These are phyloP conservation scores for Tetrahymena thermophila DNA, from an alignment of 73 alveolate species.

Conservation along the genomic window DNA sequence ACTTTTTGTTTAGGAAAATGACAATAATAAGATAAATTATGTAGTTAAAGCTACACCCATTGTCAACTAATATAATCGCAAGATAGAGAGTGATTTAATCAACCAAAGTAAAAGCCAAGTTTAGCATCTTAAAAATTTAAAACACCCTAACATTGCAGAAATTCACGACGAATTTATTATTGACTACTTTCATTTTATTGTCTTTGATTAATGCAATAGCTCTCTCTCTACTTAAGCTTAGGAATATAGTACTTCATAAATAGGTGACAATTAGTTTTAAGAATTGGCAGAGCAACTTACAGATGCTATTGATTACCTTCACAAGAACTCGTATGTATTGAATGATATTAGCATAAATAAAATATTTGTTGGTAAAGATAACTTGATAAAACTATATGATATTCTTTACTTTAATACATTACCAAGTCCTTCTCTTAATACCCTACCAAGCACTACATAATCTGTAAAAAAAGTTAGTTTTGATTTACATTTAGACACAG, in stretches of 20 bases:
- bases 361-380: neutral
- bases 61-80: neutral
- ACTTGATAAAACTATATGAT: neutral
- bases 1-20: neutral
- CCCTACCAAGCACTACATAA: neutral
- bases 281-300: neutral
- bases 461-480: neutral
- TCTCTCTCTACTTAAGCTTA: neutral
- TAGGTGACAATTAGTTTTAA: neutral
- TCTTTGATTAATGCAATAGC: neutral
- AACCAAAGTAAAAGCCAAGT: too few relatives aligned
- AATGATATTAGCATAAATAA: neutral
- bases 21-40: neutral
- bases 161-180: neutral
- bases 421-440: neutral
- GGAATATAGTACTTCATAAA: neutral
- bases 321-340: neutral
- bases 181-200: neutral
- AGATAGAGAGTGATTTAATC: neutral
- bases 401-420: neutral
- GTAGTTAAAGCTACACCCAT: neutral
- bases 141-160: neutral
- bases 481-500: neutral
- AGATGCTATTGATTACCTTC: neutral
- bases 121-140: neutral